phyloP scores from a whole-genome alignment of 1,284 basidiomycete species.

The Ceratobasidium sp. region DNA sequence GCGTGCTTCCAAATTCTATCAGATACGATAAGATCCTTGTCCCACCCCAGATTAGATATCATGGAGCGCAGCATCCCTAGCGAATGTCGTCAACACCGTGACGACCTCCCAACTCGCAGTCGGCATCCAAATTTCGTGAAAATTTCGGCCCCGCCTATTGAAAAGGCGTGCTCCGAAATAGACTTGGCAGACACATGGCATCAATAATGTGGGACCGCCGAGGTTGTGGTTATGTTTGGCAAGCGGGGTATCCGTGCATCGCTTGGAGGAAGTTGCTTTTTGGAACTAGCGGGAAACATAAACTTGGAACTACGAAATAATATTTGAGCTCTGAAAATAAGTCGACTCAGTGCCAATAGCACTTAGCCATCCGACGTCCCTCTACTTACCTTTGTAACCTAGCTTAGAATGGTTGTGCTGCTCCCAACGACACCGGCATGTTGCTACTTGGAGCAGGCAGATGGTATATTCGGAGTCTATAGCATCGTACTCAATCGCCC shows the following conservation, averaged over 20 bases:
- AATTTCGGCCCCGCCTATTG: constrained; percentile 19
- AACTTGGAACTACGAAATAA: no score
- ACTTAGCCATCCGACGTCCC: background rate
- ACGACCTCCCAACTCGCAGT: background rate
- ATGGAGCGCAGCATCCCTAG: background rate
- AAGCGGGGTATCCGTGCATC: background rate
- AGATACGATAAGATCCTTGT: constrained; percentile 26
- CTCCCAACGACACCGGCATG: constrained; percentile 12
- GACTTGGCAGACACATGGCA: constrained; percentile 22
- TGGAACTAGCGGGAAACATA: no score
- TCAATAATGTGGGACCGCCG: background rate
- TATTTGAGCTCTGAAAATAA: no score
- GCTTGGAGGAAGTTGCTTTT: background rate
- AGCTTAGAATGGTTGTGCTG: constrained; percentile 38
- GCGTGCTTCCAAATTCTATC: constrained; percentile 14
- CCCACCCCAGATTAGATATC: constrained; percentile 34
- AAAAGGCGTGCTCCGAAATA: constrained; percentile 9
- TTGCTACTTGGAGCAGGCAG: constrained; percentile 38
- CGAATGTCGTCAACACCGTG: constrained; percentile 4
- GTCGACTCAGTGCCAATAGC: no score
- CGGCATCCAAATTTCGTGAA: constrained; percentile 9
- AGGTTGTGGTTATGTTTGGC: no score
- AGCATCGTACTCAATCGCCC: constrained; percentile 27
- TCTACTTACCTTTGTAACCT: background rate
- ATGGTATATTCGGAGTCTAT: constrained; percentile 15